Percentiles rank a stretch among this genome's conserved stretches.
Conservation (phyloP, 2,329 filamentous ascomycete genomes). For the Fusarium fujikuroi region DNA sequence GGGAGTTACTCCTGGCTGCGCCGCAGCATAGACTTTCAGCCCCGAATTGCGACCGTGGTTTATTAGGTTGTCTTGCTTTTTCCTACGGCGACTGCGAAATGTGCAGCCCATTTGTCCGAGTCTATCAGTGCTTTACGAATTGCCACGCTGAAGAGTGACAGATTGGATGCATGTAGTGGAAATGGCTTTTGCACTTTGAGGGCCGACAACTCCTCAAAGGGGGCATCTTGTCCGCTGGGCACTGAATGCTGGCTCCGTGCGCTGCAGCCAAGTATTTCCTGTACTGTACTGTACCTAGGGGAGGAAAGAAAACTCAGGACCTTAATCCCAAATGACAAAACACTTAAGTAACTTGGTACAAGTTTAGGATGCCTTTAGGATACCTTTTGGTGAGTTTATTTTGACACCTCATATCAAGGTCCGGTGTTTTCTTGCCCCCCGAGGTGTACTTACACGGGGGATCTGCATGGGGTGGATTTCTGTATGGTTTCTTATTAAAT, state of each 20-base stretch:
- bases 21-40: constrained; percentile 22
- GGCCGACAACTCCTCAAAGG: background rate
- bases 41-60: constrained; percentile 2
- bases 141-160: constrained; percentile 1
- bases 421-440: too few relatives aligned
- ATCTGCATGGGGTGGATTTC: constrained; percentile 15
- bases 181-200: background rate
- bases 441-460: constrained; percentile 1
- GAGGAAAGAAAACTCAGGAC: too few relatives aligned
- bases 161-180: background rate
- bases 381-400: too few relatives aligned
- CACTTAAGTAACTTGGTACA: too few relatives aligned
- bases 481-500: constrained; percentile 2
- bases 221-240: background rate
- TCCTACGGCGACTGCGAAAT: constrained; percentile 3
- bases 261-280: background rate
- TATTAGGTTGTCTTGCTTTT: constrained; percentile 18
- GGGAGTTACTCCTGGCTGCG: constrained; percentile 13
- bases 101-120: background rate
- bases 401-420: too few relatives aligned
- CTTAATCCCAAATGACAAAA: too few relatives aligned
- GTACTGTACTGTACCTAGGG: background rate
- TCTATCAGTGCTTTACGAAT: background rate
- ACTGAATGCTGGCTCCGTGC: background rate
- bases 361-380: too few relatives aligned